Evolutionary conservation across 495 filamentous ascomycete species (phyloP), one percentile per base, ranked within the genome.

Genomic region (Aspergillus asperescens): DNA sequence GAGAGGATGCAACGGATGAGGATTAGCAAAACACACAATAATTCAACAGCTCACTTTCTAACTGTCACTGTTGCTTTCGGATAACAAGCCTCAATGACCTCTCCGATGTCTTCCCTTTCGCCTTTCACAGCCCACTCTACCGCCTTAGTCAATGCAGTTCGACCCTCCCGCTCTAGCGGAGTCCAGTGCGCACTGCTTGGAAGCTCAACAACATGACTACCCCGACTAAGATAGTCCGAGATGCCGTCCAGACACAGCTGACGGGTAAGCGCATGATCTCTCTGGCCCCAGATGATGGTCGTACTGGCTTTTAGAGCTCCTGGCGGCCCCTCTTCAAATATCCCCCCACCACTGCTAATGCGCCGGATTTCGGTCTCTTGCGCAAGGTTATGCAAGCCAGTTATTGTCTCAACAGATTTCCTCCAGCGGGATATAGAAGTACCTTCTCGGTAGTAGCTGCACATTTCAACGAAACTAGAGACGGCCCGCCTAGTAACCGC

Each of bases 261-360:
- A 19, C 49, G 56, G 29, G 70, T 62, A 10, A 75, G 55, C 13
- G 71, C 71, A 35, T 60, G 38, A 52, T 82, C 78, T 20, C 70
- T 54, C 57, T 70, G 57, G n/a, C 80, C 79, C 68, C 75, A 77
- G 20, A 82, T 50, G n/a, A 81, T 54, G 15, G 78, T 81, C 6
- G 75, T 64, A 22, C 62, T 67, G 20, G 73, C 71, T 45, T 75
- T 77, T 22, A 82, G 48, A 7, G 65, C 59, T 0, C 78, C 75
- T 5, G 62, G 53, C 5, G 71, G 66, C 0, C 69, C 69, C 13
- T 77, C 71, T 19, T 77, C 70, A 47, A 78, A 76, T 12, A 81
- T 44, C 1, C 70, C 71, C 1, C 63, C 61, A 20, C 70, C 71
- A 50, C 65, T 76, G 45, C 61, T 71, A 12, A 57, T 55, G 15